Base-by-base conservation (phyloP, 129 eudicot species). In the Chrysanthemum seticuspe region DNA sequence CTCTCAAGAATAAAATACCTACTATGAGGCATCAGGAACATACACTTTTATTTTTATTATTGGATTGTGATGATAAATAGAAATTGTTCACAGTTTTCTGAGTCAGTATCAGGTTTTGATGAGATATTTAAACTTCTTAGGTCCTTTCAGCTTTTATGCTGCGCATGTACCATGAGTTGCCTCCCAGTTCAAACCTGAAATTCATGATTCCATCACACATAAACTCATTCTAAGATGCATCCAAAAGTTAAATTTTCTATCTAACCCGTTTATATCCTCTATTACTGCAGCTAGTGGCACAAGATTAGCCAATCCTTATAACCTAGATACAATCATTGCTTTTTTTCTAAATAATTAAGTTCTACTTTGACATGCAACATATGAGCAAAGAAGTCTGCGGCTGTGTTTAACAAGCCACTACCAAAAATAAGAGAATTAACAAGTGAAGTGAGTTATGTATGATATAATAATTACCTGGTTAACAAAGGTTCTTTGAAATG, bases 401-500 rank as follows among this genome's bases (percentile, higher is more conserved):
- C 67, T 14, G 47, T 59, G 57, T 58, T 61, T 72, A 57, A 62
- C 12, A 68, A 76, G 70, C 47, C 62, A 68, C 61, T 58, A 68
- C 64, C 70, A 68, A 60, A 72, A 45, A 36, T 11, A 16, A n/a
- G 56, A 16, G 45, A 23, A 65, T 55, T 21, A 34, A 63, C 61
- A 60, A 61, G 15, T 19, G 14, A 67, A 34, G 14, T 16, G 68
- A 65, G 25, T 27, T 65, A 36, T 74, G 36, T 19, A 29, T 80
- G 59, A 64, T 74, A 25, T 61, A 40, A 72, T 19, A 65, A 48
- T 50, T 86, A 94, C 98, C 98, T 94, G 98, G 50, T 88, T 94
- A 68, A 90, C 98, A 85, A 90, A 94, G 52, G 97, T 94, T 52
- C 97, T 70, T 81, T 94, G 98, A 71, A 94, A 94, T 65, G 98